A percentile compares a stretch with the other conserved stretches of the same genome.
Evolutionary conservation across 345 rosid genomes (phyloP).

Genomic region (Crucihimalaya himalaica): DNA sequence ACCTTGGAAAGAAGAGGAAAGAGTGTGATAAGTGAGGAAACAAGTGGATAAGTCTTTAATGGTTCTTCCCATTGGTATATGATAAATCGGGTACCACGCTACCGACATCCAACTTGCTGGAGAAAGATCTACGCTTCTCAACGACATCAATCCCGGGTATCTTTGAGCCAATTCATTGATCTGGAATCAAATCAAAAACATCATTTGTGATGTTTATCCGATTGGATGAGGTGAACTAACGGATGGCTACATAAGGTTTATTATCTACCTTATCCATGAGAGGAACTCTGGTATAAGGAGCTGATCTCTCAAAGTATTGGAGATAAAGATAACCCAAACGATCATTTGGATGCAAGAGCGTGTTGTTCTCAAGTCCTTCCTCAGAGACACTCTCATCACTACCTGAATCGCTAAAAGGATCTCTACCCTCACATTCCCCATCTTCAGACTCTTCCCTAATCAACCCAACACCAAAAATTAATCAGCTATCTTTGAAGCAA

Average conservation of each 20-base stretch:
- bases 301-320: conserved; percentile 83
- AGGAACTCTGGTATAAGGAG: conserved; percentile 95
- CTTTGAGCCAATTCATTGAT: conserved; percentile 69
- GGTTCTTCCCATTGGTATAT: conserved; percentile 98
- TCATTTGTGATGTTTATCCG: neutral
- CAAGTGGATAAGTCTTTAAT: conserved; percentile 92
- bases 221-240: neutral
- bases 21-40: conserved; percentile 96
- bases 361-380: conserved; percentile 77
- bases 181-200: conserved; percentile 42
- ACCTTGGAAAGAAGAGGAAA: conserved; percentile 97
- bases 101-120: conserved; percentile 99
- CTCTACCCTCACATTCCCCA: conserved; percentile 73
- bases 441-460: conserved; percentile 79
- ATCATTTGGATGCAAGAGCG: conserved; percentile 58
- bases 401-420: conserved; percentile 75
- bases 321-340: conserved; percentile 75
- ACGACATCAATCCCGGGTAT: conserved; percentile 77
- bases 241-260: neutral
- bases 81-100: conserved; percentile 98
- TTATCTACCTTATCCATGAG: conserved; percentile 88
- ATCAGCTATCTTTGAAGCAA: neutral
- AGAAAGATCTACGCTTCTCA: conserved; percentile 96
- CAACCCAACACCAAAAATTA: conserved; percentile 4
- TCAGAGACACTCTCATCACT: conserved; percentile 91